Percentiles rank a stretch among this genome's conserved stretches.
phyloP scores from a whole-genome alignment of 306 rosid species.

The Dalbergia cochinchinensis region DNA sequence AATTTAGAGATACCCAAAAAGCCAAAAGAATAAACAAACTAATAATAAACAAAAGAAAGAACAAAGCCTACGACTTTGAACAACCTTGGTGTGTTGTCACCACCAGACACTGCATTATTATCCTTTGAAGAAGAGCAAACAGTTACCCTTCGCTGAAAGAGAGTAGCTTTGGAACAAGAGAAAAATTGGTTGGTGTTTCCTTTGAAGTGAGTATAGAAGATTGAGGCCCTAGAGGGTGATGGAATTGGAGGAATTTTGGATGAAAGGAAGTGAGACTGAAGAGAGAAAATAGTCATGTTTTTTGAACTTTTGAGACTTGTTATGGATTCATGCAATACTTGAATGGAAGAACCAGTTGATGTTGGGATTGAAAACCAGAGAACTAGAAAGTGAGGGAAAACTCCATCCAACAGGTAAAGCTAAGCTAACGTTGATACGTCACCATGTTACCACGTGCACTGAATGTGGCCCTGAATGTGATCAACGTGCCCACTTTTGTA shows the following conservation, averaged over 20 bases:
- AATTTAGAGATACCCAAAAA: background rate
- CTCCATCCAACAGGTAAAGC: background rate
- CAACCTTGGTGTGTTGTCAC: conserved; percentile 71
- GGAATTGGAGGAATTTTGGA: conserved; percentile 42
- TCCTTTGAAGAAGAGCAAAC: conserved; percentile 71
- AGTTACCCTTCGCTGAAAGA: conserved; percentile 41
- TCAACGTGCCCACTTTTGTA: background rate
- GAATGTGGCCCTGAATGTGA: too few relatives aligned
- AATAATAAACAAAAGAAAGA: background rate
- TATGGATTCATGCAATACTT: background rate
- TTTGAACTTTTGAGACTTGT: background rate
- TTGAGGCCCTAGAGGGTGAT: conserved; percentile 38
- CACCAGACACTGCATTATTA: conserved; percentile 23
- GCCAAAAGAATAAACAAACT: background rate
- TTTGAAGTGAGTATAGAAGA: conserved; percentile 25
- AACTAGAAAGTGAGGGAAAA: background rate
- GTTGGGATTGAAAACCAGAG: background rate
- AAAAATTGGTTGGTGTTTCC: conserved; percentile 38
- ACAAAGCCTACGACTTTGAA: background rate
- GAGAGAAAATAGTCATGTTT: conserved; percentile 61
- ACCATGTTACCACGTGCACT: background rate
- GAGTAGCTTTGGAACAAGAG: conserved; percentile 41
- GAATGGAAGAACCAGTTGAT: background rate
- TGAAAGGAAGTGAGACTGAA: conserved; percentile 52
- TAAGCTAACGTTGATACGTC: background rate